A percentile compares a stretch with the other conserved stretches of the same genome.
phyloP scores from a whole-genome alignment of 371 early-diverging fungal species.

The Mortierella sp. region DNA sequence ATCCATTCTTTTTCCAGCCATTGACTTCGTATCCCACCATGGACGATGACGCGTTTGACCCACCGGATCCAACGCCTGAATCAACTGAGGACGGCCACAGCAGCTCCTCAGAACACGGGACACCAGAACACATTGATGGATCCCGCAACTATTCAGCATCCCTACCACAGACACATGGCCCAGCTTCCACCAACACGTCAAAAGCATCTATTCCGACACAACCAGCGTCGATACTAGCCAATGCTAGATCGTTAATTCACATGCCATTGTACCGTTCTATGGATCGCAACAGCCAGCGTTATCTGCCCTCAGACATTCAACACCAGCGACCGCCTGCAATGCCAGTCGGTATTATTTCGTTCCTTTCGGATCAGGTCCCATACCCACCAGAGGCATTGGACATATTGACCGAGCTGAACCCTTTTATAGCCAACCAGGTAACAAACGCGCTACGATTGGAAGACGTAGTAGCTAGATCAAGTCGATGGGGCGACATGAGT shows the following conservation, averaged over 20 bases:
- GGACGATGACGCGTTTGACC: conserved; percentile 72
- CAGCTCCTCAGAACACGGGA: conserved; percentile 27
- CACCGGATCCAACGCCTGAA: conserved; percentile 62
- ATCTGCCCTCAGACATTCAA: conserved; percentile 32
- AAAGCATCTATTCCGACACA: background rate
- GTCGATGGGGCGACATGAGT: conserved; percentile 32
- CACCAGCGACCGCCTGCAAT: conserved; percentile 50
- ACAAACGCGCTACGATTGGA: conserved; percentile 44
- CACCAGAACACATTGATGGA: too few relatives aligned
- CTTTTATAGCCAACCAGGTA: conserved; percentile 63
- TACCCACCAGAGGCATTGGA: conserved; percentile 65
- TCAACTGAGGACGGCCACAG: conserved; percentile 45
- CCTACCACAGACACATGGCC: conserved; percentile 17
- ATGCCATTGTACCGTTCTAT: conserved; percentile 64
- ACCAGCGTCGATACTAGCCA: conserved; percentile 56
- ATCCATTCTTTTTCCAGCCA: conserved; percentile 65
- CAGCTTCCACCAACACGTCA: conserved; percentile 3
- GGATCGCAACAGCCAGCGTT: conserved; percentile 45
- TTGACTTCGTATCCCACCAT: conserved; percentile 59
- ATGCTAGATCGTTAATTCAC: conserved; percentile 69
- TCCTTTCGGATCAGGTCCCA: conserved; percentile 68
- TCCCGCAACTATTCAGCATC: conserved; percentile 36
- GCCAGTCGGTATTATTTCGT: conserved; percentile 70
- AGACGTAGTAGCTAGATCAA: conserved; percentile 33
- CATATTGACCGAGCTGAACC: conserved; percentile 59